Evolutionary conservation across 768 basidiomycete genomes (phyloP).

Genomic region (Leccinum boreale): DNA sequence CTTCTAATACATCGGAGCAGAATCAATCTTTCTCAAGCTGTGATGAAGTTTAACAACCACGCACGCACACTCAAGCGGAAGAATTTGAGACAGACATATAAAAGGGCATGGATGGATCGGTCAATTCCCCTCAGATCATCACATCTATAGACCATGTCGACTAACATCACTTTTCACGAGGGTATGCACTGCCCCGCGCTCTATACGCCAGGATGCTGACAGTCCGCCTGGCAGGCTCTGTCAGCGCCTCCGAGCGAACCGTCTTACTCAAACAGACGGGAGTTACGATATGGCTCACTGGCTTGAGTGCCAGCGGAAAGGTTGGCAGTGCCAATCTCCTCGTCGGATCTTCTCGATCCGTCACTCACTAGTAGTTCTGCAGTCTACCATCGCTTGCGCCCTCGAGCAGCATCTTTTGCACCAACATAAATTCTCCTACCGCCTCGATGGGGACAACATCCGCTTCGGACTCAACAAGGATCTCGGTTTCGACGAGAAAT

Average conservation of each 20-base stretch:
- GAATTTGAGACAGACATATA: constrained; percentile 3
- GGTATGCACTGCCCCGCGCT: constrained; percentile 35
- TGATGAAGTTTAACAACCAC: not conserved
- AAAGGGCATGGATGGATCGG: constrained; percentile 2
- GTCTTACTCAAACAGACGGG: constrained; percentile 75
- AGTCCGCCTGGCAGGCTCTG: constrained; percentile 54
- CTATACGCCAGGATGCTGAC: not conserved
- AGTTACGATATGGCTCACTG: constrained; percentile 94
- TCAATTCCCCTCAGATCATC: not conserved
- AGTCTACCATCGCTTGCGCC: constrained; percentile 98
- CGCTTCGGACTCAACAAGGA: constrained; percentile 97
- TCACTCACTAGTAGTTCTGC: not conserved
- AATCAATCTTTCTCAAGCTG: constrained; percentile 12
- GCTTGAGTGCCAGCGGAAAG: constrained; percentile 93
- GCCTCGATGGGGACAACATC: constrained; percentile 94
- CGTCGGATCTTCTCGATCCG: not conserved
- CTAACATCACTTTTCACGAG: constrained; percentile 67
- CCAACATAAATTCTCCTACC: constrained; percentile 79
- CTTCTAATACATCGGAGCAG: constrained; percentile 16
- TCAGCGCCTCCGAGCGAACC: constrained; percentile 63
- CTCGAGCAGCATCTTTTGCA: constrained; percentile 94
- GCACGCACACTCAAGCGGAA: not conserved
- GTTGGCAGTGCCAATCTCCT: constrained; percentile 39
- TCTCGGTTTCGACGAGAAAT: constrained; percentile 89
- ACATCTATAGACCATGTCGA: constrained; percentile 27